These are phyloP conservation scores for Chrysanthemum makinoi DNA, from an alignment of 129 eudicot species.

Conservation along the genomic window DNA sequence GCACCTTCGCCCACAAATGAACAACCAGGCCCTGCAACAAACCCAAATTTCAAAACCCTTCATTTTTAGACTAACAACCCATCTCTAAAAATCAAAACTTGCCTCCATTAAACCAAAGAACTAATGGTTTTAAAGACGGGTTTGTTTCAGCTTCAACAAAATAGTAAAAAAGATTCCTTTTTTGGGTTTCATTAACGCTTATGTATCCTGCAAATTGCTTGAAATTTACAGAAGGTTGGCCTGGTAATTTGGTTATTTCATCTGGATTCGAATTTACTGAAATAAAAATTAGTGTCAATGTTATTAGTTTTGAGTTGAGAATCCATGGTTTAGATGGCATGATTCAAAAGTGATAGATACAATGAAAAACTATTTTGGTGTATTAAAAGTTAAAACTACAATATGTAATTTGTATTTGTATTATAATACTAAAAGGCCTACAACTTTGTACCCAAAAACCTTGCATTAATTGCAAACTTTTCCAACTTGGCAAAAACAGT, in stretches of 20 bases:
- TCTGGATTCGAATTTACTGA: conserved; percentile 32
- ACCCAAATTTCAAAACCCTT: too few species aligned
- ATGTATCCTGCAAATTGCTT: conserved; percentile 63
- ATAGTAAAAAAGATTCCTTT: conserved; percentile 57
- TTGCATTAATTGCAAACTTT: too few species aligned
- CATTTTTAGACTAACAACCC: too few species aligned
- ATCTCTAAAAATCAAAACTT: not conserved
- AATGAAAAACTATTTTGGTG: not conserved
- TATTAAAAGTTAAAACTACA: too few species aligned
- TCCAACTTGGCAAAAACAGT: too few species aligned
- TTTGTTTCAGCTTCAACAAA: conserved; percentile 66
- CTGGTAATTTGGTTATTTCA: conserved; percentile 49
- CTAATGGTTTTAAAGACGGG: conserved; percentile 70
- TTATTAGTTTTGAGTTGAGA: conserved; percentile 24
- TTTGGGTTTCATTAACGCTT: conserved; percentile 38
- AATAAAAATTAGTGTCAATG: not conserved
- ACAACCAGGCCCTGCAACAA: conserved; percentile 79
- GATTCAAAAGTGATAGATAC: conserved; percentile 14
- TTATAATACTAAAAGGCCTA: too few species aligned
- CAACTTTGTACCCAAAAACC: too few species aligned
- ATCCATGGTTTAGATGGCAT: conserved; percentile 47
- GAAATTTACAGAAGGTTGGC: conserved; percentile 60
- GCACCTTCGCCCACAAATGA: conserved; percentile 88
- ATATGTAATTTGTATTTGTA: too few species aligned
- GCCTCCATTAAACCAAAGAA: conserved; percentile 87